Base-by-base conservation (phyloP, 441 rosid genomes). In the Rhodomyrtus psidioides region DNA sequence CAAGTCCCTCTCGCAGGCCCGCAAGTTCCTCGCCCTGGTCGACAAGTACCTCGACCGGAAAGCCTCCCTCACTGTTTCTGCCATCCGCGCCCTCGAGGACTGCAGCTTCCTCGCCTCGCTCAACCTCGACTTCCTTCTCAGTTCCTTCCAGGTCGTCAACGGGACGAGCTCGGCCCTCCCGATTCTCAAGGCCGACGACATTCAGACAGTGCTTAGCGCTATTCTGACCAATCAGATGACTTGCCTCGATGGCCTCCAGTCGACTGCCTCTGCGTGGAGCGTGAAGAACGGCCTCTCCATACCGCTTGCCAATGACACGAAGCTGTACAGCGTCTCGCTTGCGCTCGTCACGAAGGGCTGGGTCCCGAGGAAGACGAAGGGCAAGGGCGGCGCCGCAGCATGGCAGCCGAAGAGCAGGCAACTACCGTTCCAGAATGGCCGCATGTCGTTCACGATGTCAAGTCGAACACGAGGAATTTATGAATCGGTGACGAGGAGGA, bases 261-360 rank as follows among this genome's bases (percentile, higher is more conserved):
- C 84, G 6, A 87, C 94, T 16, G 90, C 95, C 17, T 90, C 96
- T 5, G 89, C 93, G 7, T 91, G 92, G 93, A 90, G 91, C 10
- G 24, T 92, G 12, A 86, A 62, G 84, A 91, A 92, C 62, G 96
- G 92, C 44, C 85, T 97, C 17, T 83, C 94, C 0, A 86, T 84
- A 82, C 95, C 98, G 83, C 74, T 95, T 4, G 84, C 92, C 2
- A 93, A 92, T 75, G 98, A 96, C 82, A 89, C 96, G 6, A 95
- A 95, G 86, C 95, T 96, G 6, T 93, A 90, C 74, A 94, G 98
- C 62, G 94, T 95, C 42, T 95, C 97, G 8, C 89, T 97, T 5
- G 98, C 98, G 24, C 88, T 97, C 28, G 93, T 96, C 81, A 90
- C 93, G 5, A 91, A 91, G 86, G 97, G 93, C 13, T 95, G 96